Base-by-base conservation (phyloP, 768 basidiomycete genomes). In the Collybiopsis luxurians region DNA sequence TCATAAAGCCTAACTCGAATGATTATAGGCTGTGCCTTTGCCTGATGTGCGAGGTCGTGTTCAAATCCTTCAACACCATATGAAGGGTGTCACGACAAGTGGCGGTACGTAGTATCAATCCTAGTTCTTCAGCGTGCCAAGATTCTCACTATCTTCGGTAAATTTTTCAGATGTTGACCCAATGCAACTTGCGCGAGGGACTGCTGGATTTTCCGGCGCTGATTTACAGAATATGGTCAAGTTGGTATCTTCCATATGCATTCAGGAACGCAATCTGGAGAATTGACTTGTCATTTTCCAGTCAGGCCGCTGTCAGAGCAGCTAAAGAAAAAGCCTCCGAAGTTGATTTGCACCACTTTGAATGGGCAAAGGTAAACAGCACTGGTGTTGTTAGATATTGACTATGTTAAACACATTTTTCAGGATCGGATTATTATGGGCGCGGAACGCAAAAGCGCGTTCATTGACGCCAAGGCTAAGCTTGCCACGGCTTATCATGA, bases 191-290 rank as follows among this genome's bases (percentile, higher is more conserved):
- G 97, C 97, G 39, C 84, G 96, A 60, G 96, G 94, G 2, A 97
- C 95, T 12, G 85, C 95, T 7, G 96, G 96, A 2, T 97, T 99
- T 75, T 95, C 93, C 48, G 97, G 97, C 39, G 96, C 96, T 19
- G 96, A 98, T 73, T 69, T 98, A 36, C 92, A 98, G 69, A 98
- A 98, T 69, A 85, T 98, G 82, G 89, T 98, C 64, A 99, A 99
- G 87, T 92, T 62, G 65, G 85, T 78, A 38, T 27, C 21, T 2
- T 42, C 15, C 1, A 26, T n/a, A 19, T 42, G 21, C 1, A 26
- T n/a, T 27, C 50, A 51, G 36, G 23, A n/a, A 21, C 34, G n/a
- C 36, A 34, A 51, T 39, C 34, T 19, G 26, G 31, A 34, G 23
- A n/a, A 19, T 23, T 7, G 44, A 21, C 3, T 43, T 54, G 15